These are phyloP conservation scores for Torulaspora microellipsoides DNA, from an alignment of 805 yeast species.

Conservation along the genomic window DNA sequence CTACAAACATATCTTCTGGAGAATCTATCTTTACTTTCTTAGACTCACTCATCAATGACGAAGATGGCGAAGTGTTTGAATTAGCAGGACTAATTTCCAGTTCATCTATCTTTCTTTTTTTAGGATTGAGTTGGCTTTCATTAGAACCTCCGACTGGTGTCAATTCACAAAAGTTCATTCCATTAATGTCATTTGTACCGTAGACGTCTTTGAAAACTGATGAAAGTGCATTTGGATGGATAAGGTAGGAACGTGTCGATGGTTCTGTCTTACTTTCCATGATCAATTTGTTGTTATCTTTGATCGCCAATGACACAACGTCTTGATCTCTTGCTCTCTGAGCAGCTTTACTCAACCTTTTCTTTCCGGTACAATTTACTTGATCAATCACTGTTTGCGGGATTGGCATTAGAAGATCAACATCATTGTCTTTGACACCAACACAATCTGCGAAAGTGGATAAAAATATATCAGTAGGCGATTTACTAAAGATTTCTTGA, in stretches of 20 bases:
- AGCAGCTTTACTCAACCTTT: slow-evolving; percentile 28
- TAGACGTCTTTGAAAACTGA: slow-evolving; percentile 23
- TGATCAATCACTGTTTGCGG: slow-evolving; percentile 27
- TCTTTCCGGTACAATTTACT: slow-evolving; percentile 34
- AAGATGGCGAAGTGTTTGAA: slow-evolving; percentile 24
- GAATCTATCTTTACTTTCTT: slow-evolving; percentile 33
- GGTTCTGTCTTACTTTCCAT: slow-evolving; percentile 27
- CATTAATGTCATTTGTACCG: slow-evolving; percentile 17
- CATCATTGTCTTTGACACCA: slow-evolving; percentile 29
- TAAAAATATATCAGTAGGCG: slow-evolving; percentile 32
- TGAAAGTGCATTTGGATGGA: slow-evolving; percentile 22
- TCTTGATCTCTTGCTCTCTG: slow-evolving; percentile 34
- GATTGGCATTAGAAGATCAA: slow-evolving; percentile 23
- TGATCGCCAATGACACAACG: slow-evolving; percentile 21
- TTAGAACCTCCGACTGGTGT: slow-evolving; percentile 3
- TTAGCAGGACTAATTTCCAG: slow-evolving; percentile 22
- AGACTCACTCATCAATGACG: slow-evolving; percentile 32
- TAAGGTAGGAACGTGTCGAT: slow-evolving; percentile 12
- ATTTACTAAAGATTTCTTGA: slow-evolving; percentile 29
- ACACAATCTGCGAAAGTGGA: slow-evolving; percentile 33
- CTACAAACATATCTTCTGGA: slow-evolving; percentile 31
- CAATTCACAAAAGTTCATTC: slow-evolving; percentile 16
- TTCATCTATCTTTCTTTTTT: slow-evolving; percentile 30
- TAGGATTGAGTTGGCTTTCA: slow-evolving; percentile 7
- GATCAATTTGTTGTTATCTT: slow-evolving; percentile 24